Evolutionary conservation across 2,329 filamentous ascomycete species (phyloP), one percentile per base, ranked within the genome.

Genomic region (Metarhizium humberi): DNA sequence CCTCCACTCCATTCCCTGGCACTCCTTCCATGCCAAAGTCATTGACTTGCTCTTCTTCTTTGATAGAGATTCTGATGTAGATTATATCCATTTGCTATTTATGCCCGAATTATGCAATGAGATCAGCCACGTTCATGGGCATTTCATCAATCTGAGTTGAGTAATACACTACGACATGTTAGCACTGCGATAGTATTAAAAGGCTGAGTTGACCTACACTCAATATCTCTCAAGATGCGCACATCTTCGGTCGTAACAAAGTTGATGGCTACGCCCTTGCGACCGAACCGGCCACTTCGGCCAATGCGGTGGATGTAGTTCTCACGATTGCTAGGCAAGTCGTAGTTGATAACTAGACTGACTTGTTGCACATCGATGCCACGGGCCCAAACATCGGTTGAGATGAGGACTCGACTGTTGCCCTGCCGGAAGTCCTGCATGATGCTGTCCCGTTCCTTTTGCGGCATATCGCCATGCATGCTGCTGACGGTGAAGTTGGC

Each of bases 271-370:
- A 99, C 94, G 81, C 94, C 94, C 79, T 99, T 99, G 67, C 94
- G 85, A 66, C 94, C 94, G 66, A 99, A 99, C 63, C 94, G 85
- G 64, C 94, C 94, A 69, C 90, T 94, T 69, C 94, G 86, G 69
- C 94, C 94, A 66, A 99, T 99, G 64, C 94, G 87, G 78, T 99
- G 94, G 73, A 99, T 97, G 74, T 99, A 99, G 78, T 99, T 99
- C 76, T 99, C 94, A 80, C 94, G 91, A 75, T 99, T 97, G 74
- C 88, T 94, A 3, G 94, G 94, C 57, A 99, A 79, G 71, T 99
- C 94, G 73, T 99, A 99, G 78, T 99, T 99, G 80, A 99, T 99
- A 59, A 99, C 94, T 67, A 99, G 78, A 58, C 89, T 95, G 65
- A 99, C 94, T 73, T 99, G 94, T 75, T 99, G 94, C 51, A 99